Evolutionary conservation across 305 asterid genomes (phyloP), one percentile per base, ranked within the genome.

Genomic region (Solanum hybrid): DNA sequence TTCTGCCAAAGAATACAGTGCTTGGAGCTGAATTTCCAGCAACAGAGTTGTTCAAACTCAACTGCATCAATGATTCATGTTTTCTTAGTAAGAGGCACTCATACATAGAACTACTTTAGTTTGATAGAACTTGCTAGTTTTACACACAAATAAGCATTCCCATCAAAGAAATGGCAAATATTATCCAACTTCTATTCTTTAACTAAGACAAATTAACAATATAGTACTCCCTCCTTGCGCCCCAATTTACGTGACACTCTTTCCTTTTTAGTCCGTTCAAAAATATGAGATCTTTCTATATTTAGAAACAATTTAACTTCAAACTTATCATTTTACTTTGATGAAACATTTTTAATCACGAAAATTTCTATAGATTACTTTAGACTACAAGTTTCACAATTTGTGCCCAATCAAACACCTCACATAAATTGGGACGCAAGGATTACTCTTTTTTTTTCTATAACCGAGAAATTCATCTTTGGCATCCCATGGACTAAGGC

Each of bases 21-120:
- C 91, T 90, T 6, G 94, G 92, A 71, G 83, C 90, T 33, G 95
- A 91, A 13, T 90, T 92, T 91, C 96, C 98, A 12, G 86, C 89
- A 26, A 94, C 93, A 7, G 95, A 77, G 71, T 95, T 94, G 18
- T 92, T 95, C 95, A 96, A 90, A 92, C 93, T 94, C 91, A 94
- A 89, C 98, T 95, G 97, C 87, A 33, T 33, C 34, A 33, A 33
- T 33, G 34, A 33, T 33, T 33, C 34, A 33, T 33, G 34, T 33
- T 33, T 33, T 33, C 34, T 33, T 33, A 33, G 34, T 33, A 33
- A 33, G 87, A 46, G 61, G 61, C 61, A 46, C 61, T 46, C 61
- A 13, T 13, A 46, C 61, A 13, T 46, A 46, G 61, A 0, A 46
- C 61, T 46, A 46, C 61, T 46, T 46, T 46, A 46, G 61, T 46